Conservation (phyloP, 805 yeast genomes). For the Tetrapisispora nanseiensis region DNA sequence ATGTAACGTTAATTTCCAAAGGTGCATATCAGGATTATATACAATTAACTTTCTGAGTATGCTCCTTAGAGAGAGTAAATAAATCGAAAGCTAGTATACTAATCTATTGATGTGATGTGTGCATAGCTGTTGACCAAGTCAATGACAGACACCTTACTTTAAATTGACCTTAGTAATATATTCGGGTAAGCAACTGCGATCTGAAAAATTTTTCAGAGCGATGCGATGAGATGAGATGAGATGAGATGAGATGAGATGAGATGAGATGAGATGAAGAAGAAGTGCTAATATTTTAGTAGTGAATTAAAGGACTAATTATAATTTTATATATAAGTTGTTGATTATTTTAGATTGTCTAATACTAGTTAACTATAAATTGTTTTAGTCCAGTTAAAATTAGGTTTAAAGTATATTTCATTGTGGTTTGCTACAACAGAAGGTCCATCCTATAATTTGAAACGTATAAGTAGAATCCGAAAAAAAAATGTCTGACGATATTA, state of each 20-base stretch:
- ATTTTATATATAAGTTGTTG: too few species aligned
- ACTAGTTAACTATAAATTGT: too few species aligned
- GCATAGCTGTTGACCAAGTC: neutral
- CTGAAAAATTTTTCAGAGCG: conserved; percentile 4
- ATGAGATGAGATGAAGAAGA: neutral
- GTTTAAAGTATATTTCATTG: neutral
- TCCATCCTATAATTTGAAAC: neutral
- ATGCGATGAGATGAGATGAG: conserved; percentile 6
- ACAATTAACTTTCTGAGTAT: too few species aligned
- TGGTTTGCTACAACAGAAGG: neutral
- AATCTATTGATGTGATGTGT: too few species aligned
- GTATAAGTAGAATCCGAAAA: neutral
- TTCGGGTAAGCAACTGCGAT: neutral
- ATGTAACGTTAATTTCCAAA: too few species aligned
- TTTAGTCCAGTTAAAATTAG: too few species aligned
- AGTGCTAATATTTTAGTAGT: neutral
- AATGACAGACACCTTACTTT: neutral
- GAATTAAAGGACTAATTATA: neutral
- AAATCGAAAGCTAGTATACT: too few species aligned
- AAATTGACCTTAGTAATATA: neutral
- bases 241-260: conserved; percentile 1
- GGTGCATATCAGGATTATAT: too few species aligned
- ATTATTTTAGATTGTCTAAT: too few species aligned
- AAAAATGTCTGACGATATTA: conserved; percentile 63
- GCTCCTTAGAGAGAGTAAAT: too few species aligned